Conservation (phyloP, 2,329 filamentous ascomycete genomes). For the Fusarium miscanthi region DNA sequence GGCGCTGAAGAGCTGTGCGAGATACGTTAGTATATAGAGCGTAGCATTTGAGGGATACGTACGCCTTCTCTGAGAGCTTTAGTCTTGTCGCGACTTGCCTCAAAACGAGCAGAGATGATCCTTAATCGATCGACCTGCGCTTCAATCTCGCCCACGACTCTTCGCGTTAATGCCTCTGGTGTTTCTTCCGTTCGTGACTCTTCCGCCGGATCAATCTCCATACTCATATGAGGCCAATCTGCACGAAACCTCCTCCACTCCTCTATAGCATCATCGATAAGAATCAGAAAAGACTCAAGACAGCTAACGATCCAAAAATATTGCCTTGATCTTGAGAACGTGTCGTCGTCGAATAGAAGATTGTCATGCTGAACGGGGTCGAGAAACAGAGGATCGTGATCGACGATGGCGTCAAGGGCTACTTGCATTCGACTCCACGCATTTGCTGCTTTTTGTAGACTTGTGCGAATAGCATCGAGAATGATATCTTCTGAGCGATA, state of each 20-base stretch:
- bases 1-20: slow-evolving; percentile 1
- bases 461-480: background rate
- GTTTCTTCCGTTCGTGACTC: background rate
- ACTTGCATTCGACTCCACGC: background rate
- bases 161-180: background rate
- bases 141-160: background rate
- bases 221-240: background rate
- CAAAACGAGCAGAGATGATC: background rate
- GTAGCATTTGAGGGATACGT: background rate
- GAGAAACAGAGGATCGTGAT: background rate
- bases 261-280: background rate
- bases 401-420: background rate
- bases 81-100: background rate
- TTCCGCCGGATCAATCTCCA: background rate
- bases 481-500: slow-evolving; percentile 2
- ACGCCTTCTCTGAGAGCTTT: slow-evolving; percentile 10
- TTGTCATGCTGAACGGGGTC: background rate
- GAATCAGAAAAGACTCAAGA: background rate
- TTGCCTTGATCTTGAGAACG: background rate
- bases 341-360: slow-evolving; percentile 5
- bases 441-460: background rate
- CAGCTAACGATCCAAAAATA: slow-evolving; percentile 10
- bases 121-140: background rate
- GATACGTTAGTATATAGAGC: background rate
- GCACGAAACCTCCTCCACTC: background rate